phyloP scores from a whole-genome alignment of 2,329 filamentous ascomycete species.

The Tetracladium maxilliforme region DNA sequence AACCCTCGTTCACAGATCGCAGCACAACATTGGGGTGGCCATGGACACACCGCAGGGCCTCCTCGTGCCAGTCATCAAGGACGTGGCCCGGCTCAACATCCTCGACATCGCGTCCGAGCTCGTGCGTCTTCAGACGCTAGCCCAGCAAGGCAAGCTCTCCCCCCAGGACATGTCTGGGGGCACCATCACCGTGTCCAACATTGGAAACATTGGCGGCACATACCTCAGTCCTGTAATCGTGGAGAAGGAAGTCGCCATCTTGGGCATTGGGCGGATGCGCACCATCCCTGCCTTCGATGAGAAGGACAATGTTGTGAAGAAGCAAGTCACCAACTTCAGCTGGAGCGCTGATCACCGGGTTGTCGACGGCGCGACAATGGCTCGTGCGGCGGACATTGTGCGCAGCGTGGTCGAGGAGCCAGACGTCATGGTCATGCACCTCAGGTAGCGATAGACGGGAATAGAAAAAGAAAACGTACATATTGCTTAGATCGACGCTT shows the following conservation, averaged over 20 bases:
- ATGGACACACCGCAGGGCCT: conserved; percentile 87
- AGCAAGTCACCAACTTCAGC: conserved; percentile 78
- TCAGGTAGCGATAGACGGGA: no score
- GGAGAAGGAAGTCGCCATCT: conserved; percentile 77
- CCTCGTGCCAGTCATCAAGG: conserved; percentile 80
- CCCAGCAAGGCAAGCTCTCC: conserved; percentile 58
- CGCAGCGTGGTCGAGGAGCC: conserved; percentile 68
- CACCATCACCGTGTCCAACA: conserved; percentile 93
- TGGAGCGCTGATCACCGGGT: conserved; percentile 95
- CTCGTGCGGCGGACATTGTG: conserved; percentile 73
- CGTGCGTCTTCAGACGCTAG: conserved; percentile 55
- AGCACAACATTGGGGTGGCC: conserved; percentile 91
- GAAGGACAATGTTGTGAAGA: conserved; percentile 44
- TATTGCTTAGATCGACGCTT: no score
- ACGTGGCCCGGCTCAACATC: conserved; percentile 66
- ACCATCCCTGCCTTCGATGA: conserved; percentile 64
- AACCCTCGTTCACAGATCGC: conserved; percentile 59
- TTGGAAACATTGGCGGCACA: conserved; percentile 85
- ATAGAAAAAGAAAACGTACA: no score
- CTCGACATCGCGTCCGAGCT: conserved; percentile 67
- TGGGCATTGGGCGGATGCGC: conserved; percentile 74
- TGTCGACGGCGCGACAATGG: conserved; percentile 89
- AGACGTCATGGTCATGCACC: conserved; percentile 71
- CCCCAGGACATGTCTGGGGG: conserved; percentile 67
- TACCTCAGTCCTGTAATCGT: conserved; percentile 88